Evolutionary conservation across 2,329 filamentous ascomycete genomes (phyloP).

Genomic region (Truncatella angustata): DNA sequence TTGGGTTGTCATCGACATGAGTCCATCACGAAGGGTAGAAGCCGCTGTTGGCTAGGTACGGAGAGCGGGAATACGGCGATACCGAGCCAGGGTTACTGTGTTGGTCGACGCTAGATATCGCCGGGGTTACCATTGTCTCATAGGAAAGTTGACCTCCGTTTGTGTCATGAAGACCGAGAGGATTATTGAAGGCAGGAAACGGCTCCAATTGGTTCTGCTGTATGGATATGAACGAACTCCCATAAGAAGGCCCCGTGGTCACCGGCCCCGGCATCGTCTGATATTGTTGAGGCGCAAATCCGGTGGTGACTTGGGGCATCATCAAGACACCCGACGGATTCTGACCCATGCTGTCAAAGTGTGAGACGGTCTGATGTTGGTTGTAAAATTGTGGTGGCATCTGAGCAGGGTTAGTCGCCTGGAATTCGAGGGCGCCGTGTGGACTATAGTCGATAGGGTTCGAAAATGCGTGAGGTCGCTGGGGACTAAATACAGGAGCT

Average conservation of each 20-base stretch:
- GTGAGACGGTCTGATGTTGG: neutral
- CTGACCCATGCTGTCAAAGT: slow-evolving; percentile 12
- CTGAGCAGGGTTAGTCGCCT: slow-evolving; percentile 4
- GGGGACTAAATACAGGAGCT: slow-evolving; percentile 19
- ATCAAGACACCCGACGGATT: slow-evolving; percentile 18
- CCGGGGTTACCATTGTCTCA: slow-evolving; percentile 28
- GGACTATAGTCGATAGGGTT: slow-evolving; percentile 19
- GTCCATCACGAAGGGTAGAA: slow-evolving; percentile 27
- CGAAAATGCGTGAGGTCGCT: slow-evolving; percentile 14
- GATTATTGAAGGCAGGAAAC: slow-evolving; percentile 34
- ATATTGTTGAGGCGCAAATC: slow-evolving; percentile 25
- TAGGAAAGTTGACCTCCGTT: slow-evolving; percentile 28
- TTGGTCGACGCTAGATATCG: slow-evolving; percentile 29
- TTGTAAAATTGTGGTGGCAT: slow-evolving; percentile 18
- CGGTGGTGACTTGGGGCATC: slow-evolving; percentile 16
- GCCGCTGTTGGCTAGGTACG: slow-evolving; percentile 33
- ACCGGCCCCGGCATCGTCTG: slow-evolving; percentile 30
- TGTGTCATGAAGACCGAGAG: slow-evolving; percentile 35
- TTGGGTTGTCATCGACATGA: slow-evolving; percentile 15
- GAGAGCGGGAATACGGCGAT: slow-evolving; percentile 42
- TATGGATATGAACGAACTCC: slow-evolving; percentile 30
- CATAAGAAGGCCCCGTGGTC: slow-evolving; percentile 22
- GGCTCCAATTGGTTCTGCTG: slow-evolving; percentile 32
- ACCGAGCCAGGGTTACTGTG: slow-evolving; percentile 40
- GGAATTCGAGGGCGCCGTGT: slow-evolving; percentile 16